These are phyloP conservation scores for Jamesozyma rosinii DNA, from an alignment of 805 yeast species.

Conservation along the genomic window DNA sequence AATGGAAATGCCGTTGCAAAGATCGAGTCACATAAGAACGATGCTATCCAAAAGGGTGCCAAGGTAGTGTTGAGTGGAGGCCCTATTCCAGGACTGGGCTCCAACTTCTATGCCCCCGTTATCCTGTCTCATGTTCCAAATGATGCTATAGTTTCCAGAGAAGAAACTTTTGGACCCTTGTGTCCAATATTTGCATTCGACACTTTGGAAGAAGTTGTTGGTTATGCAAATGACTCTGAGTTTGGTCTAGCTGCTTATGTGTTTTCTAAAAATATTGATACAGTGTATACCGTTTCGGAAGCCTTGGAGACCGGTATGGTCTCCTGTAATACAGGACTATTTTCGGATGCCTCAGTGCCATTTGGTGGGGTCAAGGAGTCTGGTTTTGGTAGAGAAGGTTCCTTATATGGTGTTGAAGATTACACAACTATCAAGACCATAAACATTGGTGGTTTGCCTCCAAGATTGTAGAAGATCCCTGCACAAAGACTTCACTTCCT, in stretches of 20 bases:
- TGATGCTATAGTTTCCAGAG: slow-evolving; percentile 41
- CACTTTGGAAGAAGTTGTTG: slow-evolving; percentile 44
- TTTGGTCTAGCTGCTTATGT: slow-evolving; percentile 55
- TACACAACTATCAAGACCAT: slow-evolving; percentile 46
- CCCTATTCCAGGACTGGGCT: slow-evolving; percentile 40
- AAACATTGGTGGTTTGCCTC: slow-evolving; percentile 34
- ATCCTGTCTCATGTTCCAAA: slow-evolving; percentile 44
- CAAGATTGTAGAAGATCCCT: slow-evolving; percentile 5
- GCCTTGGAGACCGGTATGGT: slow-evolving; percentile 59
- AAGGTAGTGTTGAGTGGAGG: slow-evolving; percentile 44
- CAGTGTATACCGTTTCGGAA: slow-evolving; percentile 44
- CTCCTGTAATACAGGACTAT: slow-evolving; percentile 49
- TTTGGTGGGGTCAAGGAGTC: slow-evolving; percentile 58
- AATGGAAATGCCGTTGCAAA: slow-evolving; percentile 42
- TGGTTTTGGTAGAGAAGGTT: slow-evolving; percentile 66
- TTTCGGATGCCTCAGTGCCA: slow-evolving; percentile 49
- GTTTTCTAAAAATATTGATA: slow-evolving; percentile 44
- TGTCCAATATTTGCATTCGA: slow-evolving; percentile 49
- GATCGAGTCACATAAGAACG: slow-evolving; percentile 45
- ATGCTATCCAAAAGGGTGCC: slow-evolving; percentile 50
- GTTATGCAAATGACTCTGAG: slow-evolving; percentile 44
- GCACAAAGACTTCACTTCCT: no score
- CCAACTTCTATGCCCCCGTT: slow-evolving; percentile 46
- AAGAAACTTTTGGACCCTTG: slow-evolving; percentile 61
- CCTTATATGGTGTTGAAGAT: slow-evolving; percentile 53